Conservation (phyloP, 306 rosid species). For the Lathyrus oleraceus region DNA sequence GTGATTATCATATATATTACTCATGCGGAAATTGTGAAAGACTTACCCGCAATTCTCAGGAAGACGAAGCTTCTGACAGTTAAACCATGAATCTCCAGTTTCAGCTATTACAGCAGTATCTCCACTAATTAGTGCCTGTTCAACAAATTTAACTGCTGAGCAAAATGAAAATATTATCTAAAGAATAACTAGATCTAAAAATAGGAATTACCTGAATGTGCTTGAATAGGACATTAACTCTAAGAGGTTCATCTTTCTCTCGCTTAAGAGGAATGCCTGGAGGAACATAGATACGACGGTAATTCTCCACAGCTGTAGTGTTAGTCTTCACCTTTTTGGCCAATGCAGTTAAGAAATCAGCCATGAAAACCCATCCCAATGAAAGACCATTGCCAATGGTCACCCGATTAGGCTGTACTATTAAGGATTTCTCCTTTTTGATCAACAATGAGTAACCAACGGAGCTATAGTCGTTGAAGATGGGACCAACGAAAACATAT, state of each 20-base stretch:
- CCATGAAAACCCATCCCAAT: constrained; percentile 90
- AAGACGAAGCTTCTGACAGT: constrained; percentile 81
- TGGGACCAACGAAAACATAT: constrained; percentile 78
- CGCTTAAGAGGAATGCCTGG: constrained; percentile 56
- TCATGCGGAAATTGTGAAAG: background rate
- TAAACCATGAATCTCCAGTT: constrained; percentile 95
- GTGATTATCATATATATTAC: background rate
- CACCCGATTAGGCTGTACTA: constrained; percentile 72
- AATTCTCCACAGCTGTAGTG: constrained; percentile 66
- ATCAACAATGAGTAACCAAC: constrained; percentile 85
- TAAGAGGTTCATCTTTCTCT: constrained; percentile 61
- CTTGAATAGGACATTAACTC: constrained; percentile 81
- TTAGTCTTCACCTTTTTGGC: constrained; percentile 68
- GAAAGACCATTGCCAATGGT: constrained; percentile 81
- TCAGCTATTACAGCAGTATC: constrained; percentile 76
- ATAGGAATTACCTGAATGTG: constrained; percentile 54
- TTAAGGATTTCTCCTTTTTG: constrained; percentile 68
- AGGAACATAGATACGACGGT: constrained; percentile 70
- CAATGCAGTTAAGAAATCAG: constrained; percentile 69
- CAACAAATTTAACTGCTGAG: constrained; percentile 24
- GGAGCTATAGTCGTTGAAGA: constrained; percentile 87
- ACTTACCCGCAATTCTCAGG: constrained; percentile 80
- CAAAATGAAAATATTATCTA: background rate
- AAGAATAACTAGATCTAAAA: background rate
- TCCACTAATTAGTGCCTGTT: constrained; percentile 60